A percentile compares a stretch with the other conserved stretches of the same genome.
Evolutionary conservation across 2,329 filamentous ascomycete genomes (phyloP).

Genomic region (Elsinoe perseae): DNA sequence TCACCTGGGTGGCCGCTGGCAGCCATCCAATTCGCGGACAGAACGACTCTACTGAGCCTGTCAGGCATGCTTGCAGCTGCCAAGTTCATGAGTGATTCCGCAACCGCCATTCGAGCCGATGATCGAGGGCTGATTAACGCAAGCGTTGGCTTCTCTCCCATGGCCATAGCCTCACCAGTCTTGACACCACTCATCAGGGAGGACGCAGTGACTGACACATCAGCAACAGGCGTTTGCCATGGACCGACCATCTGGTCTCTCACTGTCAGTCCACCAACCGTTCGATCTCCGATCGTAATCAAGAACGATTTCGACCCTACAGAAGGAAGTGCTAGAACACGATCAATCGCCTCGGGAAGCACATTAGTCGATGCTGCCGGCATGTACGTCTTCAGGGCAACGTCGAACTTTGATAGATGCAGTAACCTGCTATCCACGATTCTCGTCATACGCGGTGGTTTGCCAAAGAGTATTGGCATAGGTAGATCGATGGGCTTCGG

Average conservation of each 20-base stretch:
- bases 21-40: constrained; percentile 99
- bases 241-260: constrained; percentile 94
- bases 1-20: constrained; percentile 91
- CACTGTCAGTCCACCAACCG: constrained; percentile 79
- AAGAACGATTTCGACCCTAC: constrained; percentile 97
- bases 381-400: constrained; percentile 59
- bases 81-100: constrained; percentile 86
- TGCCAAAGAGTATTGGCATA: constrained; percentile 81
- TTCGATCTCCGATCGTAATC: constrained; percentile 91
- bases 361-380: constrained; percentile 38
- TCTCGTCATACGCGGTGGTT: constrained; percentile 71
- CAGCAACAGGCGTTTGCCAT: constrained; percentile 90
- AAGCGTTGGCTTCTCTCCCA: constrained; percentile 85
- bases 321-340: constrained; percentile 75
- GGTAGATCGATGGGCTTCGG: constrained; percentile 80
- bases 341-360: constrained; percentile 60
- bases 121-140: constrained; percentile 84
- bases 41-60: constrained; percentile 68
- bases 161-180: constrained; percentile 92
- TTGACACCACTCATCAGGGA: constrained; percentile 64
- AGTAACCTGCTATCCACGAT: constrained; percentile 63
- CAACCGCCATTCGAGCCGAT: constrained; percentile 93
- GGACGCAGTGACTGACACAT: constrained; percentile 86
- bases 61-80: constrained; percentile 70
- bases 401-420: constrained; percentile 64